phyloP scores from a whole-genome alignment of 768 basidiomycete genomes.

The Pulveroboletus ravenelii region DNA sequence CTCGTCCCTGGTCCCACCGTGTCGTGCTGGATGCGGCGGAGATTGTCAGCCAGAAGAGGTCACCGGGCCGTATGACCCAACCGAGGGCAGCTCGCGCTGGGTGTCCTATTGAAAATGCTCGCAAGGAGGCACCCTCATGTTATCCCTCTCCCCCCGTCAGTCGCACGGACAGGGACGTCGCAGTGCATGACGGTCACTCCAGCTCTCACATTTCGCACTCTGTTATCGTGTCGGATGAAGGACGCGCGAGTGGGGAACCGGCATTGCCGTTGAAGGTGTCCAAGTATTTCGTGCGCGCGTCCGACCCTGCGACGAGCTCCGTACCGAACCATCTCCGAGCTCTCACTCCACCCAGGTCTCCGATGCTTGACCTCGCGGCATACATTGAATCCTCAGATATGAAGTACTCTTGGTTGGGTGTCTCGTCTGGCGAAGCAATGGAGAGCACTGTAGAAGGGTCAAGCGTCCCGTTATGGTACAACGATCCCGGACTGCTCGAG shows the following conservation, averaged over 20 bases:
- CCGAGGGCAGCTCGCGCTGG: neutral
- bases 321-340: neutral
- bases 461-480: neutral
- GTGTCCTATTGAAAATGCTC: neutral
- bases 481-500: conserved; percentile 5
- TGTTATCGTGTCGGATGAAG: neutral
- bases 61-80: no score
- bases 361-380: conserved; percentile 2
- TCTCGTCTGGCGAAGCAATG: neutral
- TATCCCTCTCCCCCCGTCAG: conserved; percentile 8
- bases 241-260: neutral
- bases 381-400: conserved; percentile 5
- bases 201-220: neutral
- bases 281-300: conserved; percentile 15
- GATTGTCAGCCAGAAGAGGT: conserved; percentile 4
- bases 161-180: neutral
- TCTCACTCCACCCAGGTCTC: conserved; percentile 1
- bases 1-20: neutral
- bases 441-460: neutral
- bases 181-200: neutral
- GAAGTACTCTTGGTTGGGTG: neutral
- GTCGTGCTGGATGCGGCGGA: conserved; percentile 18
- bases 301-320: neutral
- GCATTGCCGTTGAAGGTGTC: conserved; percentile 7
- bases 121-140: neutral